These are phyloP conservation scores for Fraxinus excelsior DNA, from an alignment of 257 asterid genomes.

Conservation along the genomic window DNA sequence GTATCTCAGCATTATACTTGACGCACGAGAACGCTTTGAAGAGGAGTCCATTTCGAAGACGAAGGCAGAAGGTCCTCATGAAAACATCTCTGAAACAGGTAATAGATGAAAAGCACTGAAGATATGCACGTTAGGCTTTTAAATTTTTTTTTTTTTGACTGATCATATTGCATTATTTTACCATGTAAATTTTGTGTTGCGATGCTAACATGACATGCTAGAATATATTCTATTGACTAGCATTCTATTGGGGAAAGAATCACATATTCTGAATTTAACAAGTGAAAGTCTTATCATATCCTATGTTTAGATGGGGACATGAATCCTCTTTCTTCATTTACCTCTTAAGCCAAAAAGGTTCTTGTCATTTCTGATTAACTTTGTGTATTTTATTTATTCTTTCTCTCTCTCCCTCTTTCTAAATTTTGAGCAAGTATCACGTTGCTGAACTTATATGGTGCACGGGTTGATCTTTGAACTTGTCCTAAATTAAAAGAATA, in stretches of 20 bases:
- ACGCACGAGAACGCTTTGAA: conserved; percentile 94
- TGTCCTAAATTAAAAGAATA: neutral
- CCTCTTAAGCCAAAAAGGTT: neutral
- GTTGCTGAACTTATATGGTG: neutral
- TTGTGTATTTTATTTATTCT: neutral
- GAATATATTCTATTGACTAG: neutral
- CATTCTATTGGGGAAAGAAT: neutral
- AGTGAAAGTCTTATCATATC: neutral
- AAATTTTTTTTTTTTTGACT: conserved; percentile 15
- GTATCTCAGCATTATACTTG: conserved; percentile 88
- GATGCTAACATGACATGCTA: conserved; percentile 2
- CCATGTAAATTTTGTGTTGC: neutral
- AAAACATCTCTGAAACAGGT: conserved; percentile 47
- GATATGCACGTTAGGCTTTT: neutral
- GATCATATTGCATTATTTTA: neutral
- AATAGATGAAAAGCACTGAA: conserved; percentile 9
- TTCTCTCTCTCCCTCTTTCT: neutral
- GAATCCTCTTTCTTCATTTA: neutral
- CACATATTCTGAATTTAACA: neutral
- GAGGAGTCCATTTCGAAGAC: conserved; percentile 65
- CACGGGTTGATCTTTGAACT: neutral
- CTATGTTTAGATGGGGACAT: neutral
- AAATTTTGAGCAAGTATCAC: neutral
- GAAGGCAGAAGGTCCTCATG: conserved; percentile 28
- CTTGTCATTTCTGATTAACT: neutral